These are phyloP conservation scores for Plasmodium vivax DNA, from an alignment of 169 alveolate species.

Conservation along the genomic window DNA sequence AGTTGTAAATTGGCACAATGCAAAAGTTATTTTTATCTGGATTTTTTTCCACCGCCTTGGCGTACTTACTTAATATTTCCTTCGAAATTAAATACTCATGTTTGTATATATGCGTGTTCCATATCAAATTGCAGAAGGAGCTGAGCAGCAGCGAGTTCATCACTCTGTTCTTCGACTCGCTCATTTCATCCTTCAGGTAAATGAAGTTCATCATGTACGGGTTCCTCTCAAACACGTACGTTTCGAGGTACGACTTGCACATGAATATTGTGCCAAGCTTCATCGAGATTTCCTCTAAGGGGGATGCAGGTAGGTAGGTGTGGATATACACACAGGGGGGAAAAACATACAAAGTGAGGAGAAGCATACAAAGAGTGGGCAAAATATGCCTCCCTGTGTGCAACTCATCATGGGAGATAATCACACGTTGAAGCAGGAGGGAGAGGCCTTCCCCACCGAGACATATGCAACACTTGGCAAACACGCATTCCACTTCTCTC, in stretches of 20 bases:
- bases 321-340: background rate
- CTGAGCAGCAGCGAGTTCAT: slow-evolving; percentile 59
- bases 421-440: background rate
- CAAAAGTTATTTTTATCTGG: slow-evolving; percentile 71
- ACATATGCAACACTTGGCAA: background rate
- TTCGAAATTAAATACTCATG: slow-evolving; percentile 75
- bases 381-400: background rate
- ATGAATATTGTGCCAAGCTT: slow-evolving; percentile 63
- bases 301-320: background rate
- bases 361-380: background rate
- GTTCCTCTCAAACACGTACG: slow-evolving; percentile 65
- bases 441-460: background rate
- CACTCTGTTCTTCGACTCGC: slow-evolving; percentile 69
- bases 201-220: slow-evolving; percentile 72
- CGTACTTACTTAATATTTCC: slow-evolving; percentile 63
- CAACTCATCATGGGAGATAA: background rate
- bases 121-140: slow-evolving; percentile 64
- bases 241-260: slow-evolving; percentile 71
- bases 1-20: slow-evolving; percentile 62
- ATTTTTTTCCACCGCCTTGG: slow-evolving; percentile 60
- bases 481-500: background rate
- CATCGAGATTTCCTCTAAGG: slow-evolving; percentile 75
- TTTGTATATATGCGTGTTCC: slow-evolving; percentile 67
- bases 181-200: slow-evolving; percentile 52
- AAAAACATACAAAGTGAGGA: background rate